Evolutionary conservation across 73 alveolate species (phyloP).

Genomic region (Effrenium voratum): DNA sequence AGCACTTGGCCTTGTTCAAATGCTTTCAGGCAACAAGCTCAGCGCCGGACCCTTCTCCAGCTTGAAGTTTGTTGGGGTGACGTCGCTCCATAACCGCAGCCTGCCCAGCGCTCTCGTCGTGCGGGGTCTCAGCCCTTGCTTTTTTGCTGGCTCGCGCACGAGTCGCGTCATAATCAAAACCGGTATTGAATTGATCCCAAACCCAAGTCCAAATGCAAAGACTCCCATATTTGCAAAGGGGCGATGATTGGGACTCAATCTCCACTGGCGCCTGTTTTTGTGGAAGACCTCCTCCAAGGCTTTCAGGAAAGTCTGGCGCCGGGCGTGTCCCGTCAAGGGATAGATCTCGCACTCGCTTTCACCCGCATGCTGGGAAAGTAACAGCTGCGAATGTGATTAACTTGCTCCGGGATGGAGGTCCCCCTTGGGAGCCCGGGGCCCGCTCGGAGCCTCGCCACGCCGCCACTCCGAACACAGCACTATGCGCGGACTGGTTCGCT

Average conservation of each 20-base stretch:
- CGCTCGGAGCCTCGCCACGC: slow-evolving; percentile 49
- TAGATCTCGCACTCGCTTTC: too few relatives aligned
- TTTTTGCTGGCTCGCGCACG: too few relatives aligned
- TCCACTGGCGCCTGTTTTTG: slow-evolving; percentile 48
- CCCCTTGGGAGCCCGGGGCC: too few relatives aligned
- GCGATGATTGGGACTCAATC: not conserved
- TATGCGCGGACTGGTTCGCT: slow-evolving; percentile 56
- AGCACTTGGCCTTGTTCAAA: too few relatives aligned
- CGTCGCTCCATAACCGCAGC: slow-evolving; percentile 82
- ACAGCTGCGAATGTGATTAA: too few relatives aligned
- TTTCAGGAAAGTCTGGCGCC: slow-evolving; percentile 68
- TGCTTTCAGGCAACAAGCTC: too few relatives aligned
- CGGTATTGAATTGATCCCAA: too few relatives aligned
- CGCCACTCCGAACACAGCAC: slow-evolving; percentile 93
- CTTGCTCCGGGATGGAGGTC: too few relatives aligned
- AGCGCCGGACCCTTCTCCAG: slow-evolving; percentile 63
- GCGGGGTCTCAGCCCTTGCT: not conserved
- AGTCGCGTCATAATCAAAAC: too few relatives aligned
- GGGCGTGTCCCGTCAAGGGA: too few relatives aligned
- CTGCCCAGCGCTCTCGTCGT: not conserved
- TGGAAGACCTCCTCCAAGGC: slow-evolving; percentile 89
- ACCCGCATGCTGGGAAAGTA: too few relatives aligned
- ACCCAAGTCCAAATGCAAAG: too few relatives aligned
- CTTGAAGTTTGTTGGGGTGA: slow-evolving; percentile 65
- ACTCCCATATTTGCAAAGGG: not conserved